Base-by-base conservation (phyloP, 768 basidiomycete species). In the Amanita muscaria region DNA sequence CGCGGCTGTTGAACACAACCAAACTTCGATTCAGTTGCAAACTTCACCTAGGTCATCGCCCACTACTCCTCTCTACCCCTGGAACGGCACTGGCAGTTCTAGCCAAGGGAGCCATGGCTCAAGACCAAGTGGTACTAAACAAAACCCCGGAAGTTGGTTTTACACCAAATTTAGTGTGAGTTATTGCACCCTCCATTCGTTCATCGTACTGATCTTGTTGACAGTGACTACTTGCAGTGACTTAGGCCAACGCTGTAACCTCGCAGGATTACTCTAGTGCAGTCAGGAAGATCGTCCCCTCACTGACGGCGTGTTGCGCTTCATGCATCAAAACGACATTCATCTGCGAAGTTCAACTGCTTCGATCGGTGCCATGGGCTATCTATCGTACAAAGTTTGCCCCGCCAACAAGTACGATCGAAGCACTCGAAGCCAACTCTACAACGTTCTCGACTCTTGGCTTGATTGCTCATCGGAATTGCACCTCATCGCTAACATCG, bases 1-100 rank as follows among this genome's bases (percentile, higher is more conserved):
- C 12, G 87, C 80, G 37, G 77, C 82, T 0, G 76, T 79, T 38
- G 80, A 83, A 45, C 85, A 88, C 53, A 79, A 80, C 49, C 84
- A 84, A 59, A 72, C 70, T 5, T 71, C 80, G 49, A 76, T 83
- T 45, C 82, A 87, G 57, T 56, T 77, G 14, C 80, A 80, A 63
- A 68, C 75, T 1, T 68, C 74, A 2, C 69, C 74, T 35, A 60
- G 66, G 7, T 64, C 74, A 5, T 67, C 71, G 6, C 64, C 70
- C 21, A 51, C 70, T 22, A 58, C 59, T 35, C 60, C 65, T 18
- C 45, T 72, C 41, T 62, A 61, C 19, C 53, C 61, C 5, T 70
- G 71, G 66, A 70, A 70, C 21, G 67, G 62, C 4, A 61, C 74
- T 5, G 69, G 72, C 1, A 68, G 70, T 52, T 77, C 80, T 51